These are phyloP conservation scores for Rhodotorula mucilaginosa DNA, from an alignment of 1,284 basidiomycete genomes.

Conservation along the genomic window DNA sequence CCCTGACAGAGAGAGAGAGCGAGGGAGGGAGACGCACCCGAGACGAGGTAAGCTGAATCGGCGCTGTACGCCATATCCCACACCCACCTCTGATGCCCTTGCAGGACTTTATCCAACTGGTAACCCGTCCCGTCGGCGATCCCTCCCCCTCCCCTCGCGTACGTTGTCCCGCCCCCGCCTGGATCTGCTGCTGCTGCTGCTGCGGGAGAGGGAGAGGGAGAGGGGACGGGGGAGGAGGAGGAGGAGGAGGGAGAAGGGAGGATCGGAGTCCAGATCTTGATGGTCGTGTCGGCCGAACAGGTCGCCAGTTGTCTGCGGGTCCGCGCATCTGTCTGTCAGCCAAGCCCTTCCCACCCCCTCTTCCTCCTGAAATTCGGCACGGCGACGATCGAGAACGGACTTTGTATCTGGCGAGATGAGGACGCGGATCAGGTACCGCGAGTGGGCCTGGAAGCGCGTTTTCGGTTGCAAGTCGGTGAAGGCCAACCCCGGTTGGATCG, in stretches of 20 bases:
- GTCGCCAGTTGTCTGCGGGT: constrained; percentile 81
- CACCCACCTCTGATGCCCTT: constrained; percentile 98
- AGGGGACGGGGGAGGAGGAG: not conserved
- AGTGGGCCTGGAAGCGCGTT: constrained; percentile 91
- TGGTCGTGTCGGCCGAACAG: constrained; percentile 95
- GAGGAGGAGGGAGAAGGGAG: constrained; percentile 2
- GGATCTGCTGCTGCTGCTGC: not conserved
- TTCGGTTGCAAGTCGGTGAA: constrained; percentile 80
- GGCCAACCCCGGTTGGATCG: constrained; percentile 72
- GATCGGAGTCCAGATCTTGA: constrained; percentile 86
- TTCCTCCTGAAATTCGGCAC: too few species aligned
- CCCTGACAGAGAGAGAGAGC: too few species aligned
- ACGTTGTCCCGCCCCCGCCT: constrained; percentile 1
- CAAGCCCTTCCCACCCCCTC: too few species aligned
- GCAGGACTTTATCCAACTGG: constrained; percentile 79
- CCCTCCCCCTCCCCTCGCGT: not conserved
- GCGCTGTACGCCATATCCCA: constrained; percentile 99
- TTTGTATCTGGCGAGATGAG: constrained; percentile 90
- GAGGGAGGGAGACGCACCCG: constrained; percentile 68
- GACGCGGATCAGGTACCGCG: constrained; percentile 88
- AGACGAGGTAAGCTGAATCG: constrained; percentile 95
- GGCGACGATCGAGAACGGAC: constrained; percentile 51
- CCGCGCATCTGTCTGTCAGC: not conserved
- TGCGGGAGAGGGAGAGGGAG: not conserved
- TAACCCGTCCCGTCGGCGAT: constrained; percentile 53